Conservation (phyloP, 2,329 filamentous ascomycete genomes). For the Penicillium brasilianum region DNA sequence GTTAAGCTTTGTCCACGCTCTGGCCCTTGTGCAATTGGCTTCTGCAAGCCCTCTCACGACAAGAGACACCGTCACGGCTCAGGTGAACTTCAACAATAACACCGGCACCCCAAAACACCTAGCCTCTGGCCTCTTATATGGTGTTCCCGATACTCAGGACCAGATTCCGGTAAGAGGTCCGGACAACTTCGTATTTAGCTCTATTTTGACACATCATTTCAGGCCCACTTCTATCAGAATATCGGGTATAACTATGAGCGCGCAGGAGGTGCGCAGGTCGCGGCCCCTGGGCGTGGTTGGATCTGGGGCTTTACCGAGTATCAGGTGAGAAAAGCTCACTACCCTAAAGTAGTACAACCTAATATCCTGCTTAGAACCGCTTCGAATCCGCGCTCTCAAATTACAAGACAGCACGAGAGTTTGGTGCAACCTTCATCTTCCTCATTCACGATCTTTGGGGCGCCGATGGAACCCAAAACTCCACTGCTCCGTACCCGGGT, state of each 20-base stretch:
- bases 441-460: constrained; percentile 2
- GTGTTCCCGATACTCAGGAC: not conserved
- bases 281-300: constrained; percentile 43
- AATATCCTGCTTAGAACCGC: not conserved
- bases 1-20: not conserved
- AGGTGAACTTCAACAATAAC: constrained; percentile 4
- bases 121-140: constrained; percentile 5
- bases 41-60: not conserved
- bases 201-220: too few species aligned
- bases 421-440: not conserved
- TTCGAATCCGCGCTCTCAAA: constrained; percentile 2
- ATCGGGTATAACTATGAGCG: constrained; percentile 18
- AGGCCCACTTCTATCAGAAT: constrained; percentile 3
- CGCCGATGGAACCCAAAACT: not conserved
- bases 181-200: too few species aligned
- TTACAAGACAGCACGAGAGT: not conserved
- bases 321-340: too few species aligned
- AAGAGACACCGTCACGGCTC: not conserved
- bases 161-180: constrained; percentile 5
- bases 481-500: not conserved
- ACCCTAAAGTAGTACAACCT: too few species aligned
- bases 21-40: not conserved
- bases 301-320: constrained; percentile 39
- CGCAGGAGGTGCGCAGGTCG: constrained; percentile 20
- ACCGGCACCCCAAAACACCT: constrained; percentile 7